Conservation (phyloP, 805 yeast genomes). For the Cephaloascus albidus region DNA sequence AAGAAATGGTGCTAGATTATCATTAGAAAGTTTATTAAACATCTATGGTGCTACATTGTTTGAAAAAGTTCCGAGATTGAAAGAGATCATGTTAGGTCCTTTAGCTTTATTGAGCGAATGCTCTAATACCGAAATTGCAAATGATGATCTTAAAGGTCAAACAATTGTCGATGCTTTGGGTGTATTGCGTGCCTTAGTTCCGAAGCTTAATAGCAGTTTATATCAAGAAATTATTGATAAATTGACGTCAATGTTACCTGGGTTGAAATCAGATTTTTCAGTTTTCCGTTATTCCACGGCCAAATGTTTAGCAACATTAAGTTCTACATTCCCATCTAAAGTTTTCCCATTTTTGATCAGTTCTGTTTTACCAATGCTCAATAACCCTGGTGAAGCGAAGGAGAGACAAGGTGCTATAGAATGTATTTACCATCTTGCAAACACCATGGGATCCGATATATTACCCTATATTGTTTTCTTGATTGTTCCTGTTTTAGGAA, state of each 20-base stretch:
- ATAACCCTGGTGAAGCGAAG: conserved; percentile 58
- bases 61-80: conserved; percentile 54
- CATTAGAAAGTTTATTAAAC: conserved; percentile 52
- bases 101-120: conserved; percentile 27
- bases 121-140: conserved; percentile 17
- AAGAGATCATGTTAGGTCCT: conserved; percentile 58
- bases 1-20: conserved; percentile 72
- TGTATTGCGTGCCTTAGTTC: conserved; percentile 63
- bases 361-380: conserved; percentile 67
- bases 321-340: conserved; percentile 55
- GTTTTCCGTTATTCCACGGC: conserved; percentile 89
- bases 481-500: conserved; percentile 91
- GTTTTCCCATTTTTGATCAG: conserved; percentile 79
- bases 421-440: conserved; percentile 76
- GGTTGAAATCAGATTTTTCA: conserved; percentile 57
- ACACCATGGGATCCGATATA: conserved; percentile 79
- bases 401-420: conserved; percentile 94
- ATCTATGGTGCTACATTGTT: conserved; percentile 49
- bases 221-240: conserved; percentile 37
- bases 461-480: conserved; percentile 91
- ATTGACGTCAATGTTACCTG: conserved; percentile 36
- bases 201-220: conserved; percentile 42
- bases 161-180: conserved; percentile 81
- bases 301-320: conserved; percentile 75
- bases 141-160: conserved; percentile 56